Conservation (phyloP, 768 basidiomycete genomes). For the Dendrothele bispora region DNA sequence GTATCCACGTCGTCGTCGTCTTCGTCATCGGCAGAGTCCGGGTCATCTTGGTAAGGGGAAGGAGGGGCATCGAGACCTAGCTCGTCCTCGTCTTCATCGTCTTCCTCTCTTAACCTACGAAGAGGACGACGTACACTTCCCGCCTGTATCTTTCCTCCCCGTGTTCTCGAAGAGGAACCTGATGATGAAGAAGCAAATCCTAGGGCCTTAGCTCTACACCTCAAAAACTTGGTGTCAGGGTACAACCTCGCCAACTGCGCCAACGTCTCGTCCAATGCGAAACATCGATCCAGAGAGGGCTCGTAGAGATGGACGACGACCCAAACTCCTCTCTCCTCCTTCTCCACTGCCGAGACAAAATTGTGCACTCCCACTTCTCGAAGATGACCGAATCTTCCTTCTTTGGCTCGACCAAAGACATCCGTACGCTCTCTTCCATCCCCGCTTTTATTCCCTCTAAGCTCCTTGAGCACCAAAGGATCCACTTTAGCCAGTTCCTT, state of each 20-base stretch:
- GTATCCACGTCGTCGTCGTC: constrained; percentile 70
- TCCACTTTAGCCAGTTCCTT: constrained; percentile 48
- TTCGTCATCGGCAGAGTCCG: constrained; percentile 37
- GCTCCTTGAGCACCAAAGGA: constrained; percentile 43
- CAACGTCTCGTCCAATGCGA: constrained; percentile 65
- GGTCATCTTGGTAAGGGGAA: constrained; percentile 19
- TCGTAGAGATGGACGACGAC: constrained; percentile 88
- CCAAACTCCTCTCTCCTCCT: constrained; percentile 68
- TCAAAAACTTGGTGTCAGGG: constrained; percentile 78
- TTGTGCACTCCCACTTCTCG: constrained; percentile 76
- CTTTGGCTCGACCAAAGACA: constrained; percentile 46
- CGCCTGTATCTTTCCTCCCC: constrained; percentile 4
- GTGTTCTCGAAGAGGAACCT: constrained; percentile 6
- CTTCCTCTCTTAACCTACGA: constrained; percentile 20
- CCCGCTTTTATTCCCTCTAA: constrained; percentile 25
- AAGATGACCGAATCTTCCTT: constrained; percentile 73
- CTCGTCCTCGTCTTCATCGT: constrained; percentile 52
- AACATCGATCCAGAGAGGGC: constrained; percentile 74
- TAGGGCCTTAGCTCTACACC: constrained; percentile 71
- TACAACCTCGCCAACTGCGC: constrained; percentile 67
- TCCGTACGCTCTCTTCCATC: constrained; percentile 33
- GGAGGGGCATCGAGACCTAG: constrained; percentile 29
- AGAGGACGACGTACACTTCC: neutral
- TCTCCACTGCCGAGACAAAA: constrained; percentile 74
- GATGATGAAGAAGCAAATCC: constrained; percentile 42